Evolutionary conservation across 1,139 yeast species (phyloP).

Genomic region (Meyerozyma athensensis): DNA sequence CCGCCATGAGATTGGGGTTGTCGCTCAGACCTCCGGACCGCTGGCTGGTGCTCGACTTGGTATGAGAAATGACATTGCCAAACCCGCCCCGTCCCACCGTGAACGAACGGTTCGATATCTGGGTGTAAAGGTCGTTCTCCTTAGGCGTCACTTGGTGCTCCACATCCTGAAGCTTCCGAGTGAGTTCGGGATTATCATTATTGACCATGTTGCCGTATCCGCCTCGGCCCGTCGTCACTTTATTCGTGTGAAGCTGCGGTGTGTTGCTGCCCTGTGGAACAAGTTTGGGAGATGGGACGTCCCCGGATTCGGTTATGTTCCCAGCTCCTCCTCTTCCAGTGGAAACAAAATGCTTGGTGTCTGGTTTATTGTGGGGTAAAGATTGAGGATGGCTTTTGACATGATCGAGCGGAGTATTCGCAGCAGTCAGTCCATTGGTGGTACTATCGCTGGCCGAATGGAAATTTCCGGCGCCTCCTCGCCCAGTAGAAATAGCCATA

Average conservation of each 20-base stretch:
- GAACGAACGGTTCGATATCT: constrained; percentile 35
- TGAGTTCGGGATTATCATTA: constrained; percentile 56
- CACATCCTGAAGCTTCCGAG: constrained; percentile 69
- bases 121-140: constrained; percentile 30
- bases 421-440: constrained; percentile 17
- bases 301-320: constrained; percentile 47
- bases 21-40: constrained; percentile 1
- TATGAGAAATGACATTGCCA: constrained; percentile 38
- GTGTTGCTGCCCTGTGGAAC: constrained; percentile 61
- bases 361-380: constrained; percentile 8
- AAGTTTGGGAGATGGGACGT: constrained; percentile 49
- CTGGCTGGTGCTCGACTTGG: constrained; percentile 8
- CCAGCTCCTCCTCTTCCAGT: constrained; percentile 85
- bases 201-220: constrained; percentile 76
- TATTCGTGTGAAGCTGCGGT: constrained; percentile 54
- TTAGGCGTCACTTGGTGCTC: constrained; percentile 28
- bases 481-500: constrained; percentile 19
- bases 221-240: constrained; percentile 74
- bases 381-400: not conserved
- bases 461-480: constrained; percentile 24
- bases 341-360: constrained; percentile 43
- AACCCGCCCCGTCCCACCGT: constrained; percentile 47
- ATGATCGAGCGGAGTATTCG: constrained; percentile 11
- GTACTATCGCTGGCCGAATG: constrained; percentile 10
- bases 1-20: constrained; percentile 19